Base-by-base conservation (phyloP, 306 rosid species). In the Cyamopsis tetragonoloba region DNA sequence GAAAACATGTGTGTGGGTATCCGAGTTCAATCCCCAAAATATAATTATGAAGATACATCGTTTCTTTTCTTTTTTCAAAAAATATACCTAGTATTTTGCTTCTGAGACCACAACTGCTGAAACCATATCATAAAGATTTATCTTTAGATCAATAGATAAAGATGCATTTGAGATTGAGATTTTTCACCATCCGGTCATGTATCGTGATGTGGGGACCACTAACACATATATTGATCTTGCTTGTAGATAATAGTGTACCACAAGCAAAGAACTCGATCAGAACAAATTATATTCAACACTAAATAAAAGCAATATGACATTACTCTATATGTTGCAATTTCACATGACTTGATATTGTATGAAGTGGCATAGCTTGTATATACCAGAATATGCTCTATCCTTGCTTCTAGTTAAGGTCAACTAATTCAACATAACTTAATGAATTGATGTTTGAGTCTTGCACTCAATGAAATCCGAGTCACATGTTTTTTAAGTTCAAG, bases 341-440 rank as follows among this genome's bases (percentile, higher is more conserved):
- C 19, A 39, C 53, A 24, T 24, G 18, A 8, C 38, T 22, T 11
- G 2, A 13, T 14, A 23, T 22, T 20, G 3, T 46, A 12, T 34
- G 19, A 46, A 11, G 18, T n/a, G 11, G 19, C 3, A 20, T 27
- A 5, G 49, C 19, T 30, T 56, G 4, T n/a, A 43, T 68, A 22
- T 59, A 39, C 68, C 35, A 23, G 80, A 82, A 71, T 73, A 47
- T 67, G 67, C 60, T 53, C 37, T 43, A 60, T 24, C 31, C 31
- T 75, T 76, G 70, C 82, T 83, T 75, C 38, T 37, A 56, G 6
- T 39, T 27, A 14, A 54, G 24, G 22, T 60, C 67, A 66, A 50
- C 34, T 24, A 4, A 41, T n/a, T 48, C 1, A 34, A 34, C 10
- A 12, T n/a, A 3, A 8, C 38, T 26, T 37, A 63, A 30, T n/a